A percentile compares a stretch with the other conserved stretches of the same genome.
These are phyloP conservation scores for Brassica balearica DNA, from an alignment of 441 rosid species.

Conservation along the genomic window DNA sequence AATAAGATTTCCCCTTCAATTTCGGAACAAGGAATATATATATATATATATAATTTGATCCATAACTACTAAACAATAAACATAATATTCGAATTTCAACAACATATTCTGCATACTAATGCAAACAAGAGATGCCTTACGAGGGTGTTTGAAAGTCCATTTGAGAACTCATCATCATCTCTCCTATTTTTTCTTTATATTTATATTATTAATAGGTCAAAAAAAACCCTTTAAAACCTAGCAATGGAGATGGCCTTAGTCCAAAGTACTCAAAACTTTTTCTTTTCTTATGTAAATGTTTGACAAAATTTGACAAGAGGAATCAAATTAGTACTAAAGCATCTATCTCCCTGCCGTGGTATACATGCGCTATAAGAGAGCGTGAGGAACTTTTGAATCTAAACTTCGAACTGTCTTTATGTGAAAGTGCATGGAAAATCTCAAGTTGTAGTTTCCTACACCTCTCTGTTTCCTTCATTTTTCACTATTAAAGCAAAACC, in stretches of 20 bases:
- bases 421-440: conserved; percentile 47
- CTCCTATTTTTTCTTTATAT: not conserved
- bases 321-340: not conserved
- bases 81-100: too few relatives aligned
- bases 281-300: not conserved
- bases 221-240: not conserved
- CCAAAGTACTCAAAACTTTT: not conserved
- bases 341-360: not conserved
- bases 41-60: too few relatives aligned
- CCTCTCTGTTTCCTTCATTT: conserved; percentile 22
- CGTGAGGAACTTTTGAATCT: conserved; percentile 18
- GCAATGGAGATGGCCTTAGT: not conserved
- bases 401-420: conserved; percentile 38
- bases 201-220: too few relatives aligned
- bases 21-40: too few relatives aligned
- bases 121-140: too few relatives aligned
- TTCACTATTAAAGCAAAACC: conserved; percentile 29
- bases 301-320: not conserved
- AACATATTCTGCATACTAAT: too few relatives aligned
- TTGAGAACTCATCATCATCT: not conserved
- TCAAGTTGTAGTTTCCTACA: conserved; percentile 44
- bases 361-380: conserved; percentile 22
- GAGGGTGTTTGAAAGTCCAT: not conserved
- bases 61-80: too few relatives aligned
- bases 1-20: too few relatives aligned